Base-by-base conservation (phyloP, 2,329 filamentous ascomycete genomes). In the Aspergillus unguis region DNA sequence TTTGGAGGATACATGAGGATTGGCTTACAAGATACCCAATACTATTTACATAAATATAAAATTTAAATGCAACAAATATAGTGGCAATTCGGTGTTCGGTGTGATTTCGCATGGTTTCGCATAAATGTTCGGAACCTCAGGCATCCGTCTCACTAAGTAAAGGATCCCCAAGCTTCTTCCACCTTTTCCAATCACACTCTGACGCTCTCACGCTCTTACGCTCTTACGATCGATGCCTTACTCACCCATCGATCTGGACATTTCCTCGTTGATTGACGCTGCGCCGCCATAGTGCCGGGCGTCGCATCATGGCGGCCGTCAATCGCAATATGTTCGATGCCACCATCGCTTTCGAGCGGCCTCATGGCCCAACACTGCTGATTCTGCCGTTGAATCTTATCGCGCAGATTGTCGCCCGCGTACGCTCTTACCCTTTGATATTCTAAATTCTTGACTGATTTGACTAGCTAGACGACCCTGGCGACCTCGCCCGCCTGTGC, bases 401-500 rank as follows among this genome's bases (percentile, higher is more conserved):
- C 54, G 80, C 78, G 31, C 70, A 77, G 53, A 83, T 85, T 52
- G 71, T 85, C 46, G 75, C 77, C 41, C 73, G 80, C 64, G 79
- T 82, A 71, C 60, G 77, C 59, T 42, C 28, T 17, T 36, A 2
- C 29, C 17, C 23, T 17, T 25, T 25, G 9, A 28, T 36, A 10
- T 7, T 23, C n/a, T n/a, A 7, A 25, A 17, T 17, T 17, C 17
- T 17, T 17, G 17, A 17, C 17, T 17, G 17, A 17, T 17, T 17
- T 17, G 17, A 17, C 17, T 61, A 83, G 80, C 70, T 85, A 44
- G 80, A 85, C 56, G 74, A 84, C 70, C 72, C 76, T 40, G 78
- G 69, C 54, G 83, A 85, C 62, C 76, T 85, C 27, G 81, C 82
- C 31, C 76, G 81, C 54, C 67, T 84, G 48, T 84, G 81, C 57